Evolutionary conservation across 768 basidiomycete species (phyloP).

Genomic region (Boletus barrowsii): DNA sequence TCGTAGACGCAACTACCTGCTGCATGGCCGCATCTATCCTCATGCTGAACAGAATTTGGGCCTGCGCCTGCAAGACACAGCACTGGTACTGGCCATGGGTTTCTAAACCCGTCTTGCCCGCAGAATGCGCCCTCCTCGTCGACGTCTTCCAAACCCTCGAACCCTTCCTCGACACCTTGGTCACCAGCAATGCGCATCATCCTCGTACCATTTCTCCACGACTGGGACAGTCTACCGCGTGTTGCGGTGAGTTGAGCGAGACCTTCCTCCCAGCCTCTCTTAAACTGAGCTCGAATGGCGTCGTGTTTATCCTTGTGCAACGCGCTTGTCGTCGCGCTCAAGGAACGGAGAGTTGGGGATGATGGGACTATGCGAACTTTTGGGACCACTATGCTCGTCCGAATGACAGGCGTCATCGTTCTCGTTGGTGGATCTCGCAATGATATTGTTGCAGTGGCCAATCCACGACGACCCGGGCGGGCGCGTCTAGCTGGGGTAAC

Average conservation of each 20-base stretch:
- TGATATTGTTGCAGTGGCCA: conserved; percentile 67
- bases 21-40: conserved; percentile 38
- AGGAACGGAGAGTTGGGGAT: conserved; percentile 43
- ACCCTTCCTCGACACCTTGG: conserved; percentile 29
- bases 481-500: conserved; percentile 15
- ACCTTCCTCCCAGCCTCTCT: conserved; percentile 62
- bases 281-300: conserved; percentile 49
- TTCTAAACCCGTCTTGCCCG: conserved; percentile 6
- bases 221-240: conserved; percentile 43
- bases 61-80: conserved; percentile 40
- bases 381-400: conserved; percentile 15
- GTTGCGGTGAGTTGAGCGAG: conserved; percentile 50
- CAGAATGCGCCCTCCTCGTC: conserved; percentile 29
- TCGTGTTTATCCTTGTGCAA: conserved; percentile 35
- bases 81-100: conserved; percentile 24
- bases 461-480: conserved; percentile 52
- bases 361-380: conserved; percentile 60
- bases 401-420: conserved; percentile 11
- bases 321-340: conserved; percentile 41
- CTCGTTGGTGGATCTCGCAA: conserved; percentile 37
- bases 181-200: conserved; percentile 40
- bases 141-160: conserved; percentile 35
- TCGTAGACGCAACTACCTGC: conserved; percentile 32
- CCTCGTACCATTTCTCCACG: conserved; percentile 44
- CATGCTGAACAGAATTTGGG: conserved; percentile 26